These are phyloP conservation scores for Tulasnella sp. DNA, from an alignment of 768 basidiomycete genomes.

Conservation along the genomic window DNA sequence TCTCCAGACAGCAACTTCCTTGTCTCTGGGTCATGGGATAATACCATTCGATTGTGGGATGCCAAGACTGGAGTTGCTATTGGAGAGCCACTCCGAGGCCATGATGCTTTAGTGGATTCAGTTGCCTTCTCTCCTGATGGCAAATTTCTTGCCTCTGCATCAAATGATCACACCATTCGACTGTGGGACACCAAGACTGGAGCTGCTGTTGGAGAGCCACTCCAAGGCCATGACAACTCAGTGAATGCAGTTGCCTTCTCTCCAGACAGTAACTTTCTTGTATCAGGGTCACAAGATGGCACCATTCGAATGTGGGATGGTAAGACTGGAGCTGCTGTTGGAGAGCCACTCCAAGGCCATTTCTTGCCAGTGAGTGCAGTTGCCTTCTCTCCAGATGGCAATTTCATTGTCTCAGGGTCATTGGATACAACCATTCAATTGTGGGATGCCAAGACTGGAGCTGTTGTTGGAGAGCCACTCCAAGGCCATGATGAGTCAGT, in stretches of 20 bases:
- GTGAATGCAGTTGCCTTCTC: not conserved
- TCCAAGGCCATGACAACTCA: too few species aligned
- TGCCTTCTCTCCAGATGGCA: not conserved
- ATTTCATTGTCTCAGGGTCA: not conserved
- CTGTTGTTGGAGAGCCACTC: not conserved
- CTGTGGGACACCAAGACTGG: too few species aligned
- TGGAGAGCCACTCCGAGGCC: too few species aligned
- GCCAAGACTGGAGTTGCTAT: too few species aligned
- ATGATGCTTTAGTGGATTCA: too few species aligned
- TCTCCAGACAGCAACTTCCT: too few species aligned
- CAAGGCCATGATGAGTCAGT: not conserved
- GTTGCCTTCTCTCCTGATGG: too few species aligned
- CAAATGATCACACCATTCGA: too few species aligned
- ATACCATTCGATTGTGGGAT: too few species aligned
- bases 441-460: not conserved
- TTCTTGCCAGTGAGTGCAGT: not conserved
- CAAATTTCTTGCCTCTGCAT: too few species aligned
- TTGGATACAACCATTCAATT: not conserved
- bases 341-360: not conserved
- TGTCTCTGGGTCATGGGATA: too few species aligned
- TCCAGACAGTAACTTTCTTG: not conserved
- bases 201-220: too few species aligned
- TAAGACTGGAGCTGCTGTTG: not conserved
- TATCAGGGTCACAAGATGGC: conserved; percentile 14
- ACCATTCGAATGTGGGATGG: not conserved